Evolutionary conservation across 306 rosid species (phyloP).

Genomic region (Corylus avellana): DNA sequence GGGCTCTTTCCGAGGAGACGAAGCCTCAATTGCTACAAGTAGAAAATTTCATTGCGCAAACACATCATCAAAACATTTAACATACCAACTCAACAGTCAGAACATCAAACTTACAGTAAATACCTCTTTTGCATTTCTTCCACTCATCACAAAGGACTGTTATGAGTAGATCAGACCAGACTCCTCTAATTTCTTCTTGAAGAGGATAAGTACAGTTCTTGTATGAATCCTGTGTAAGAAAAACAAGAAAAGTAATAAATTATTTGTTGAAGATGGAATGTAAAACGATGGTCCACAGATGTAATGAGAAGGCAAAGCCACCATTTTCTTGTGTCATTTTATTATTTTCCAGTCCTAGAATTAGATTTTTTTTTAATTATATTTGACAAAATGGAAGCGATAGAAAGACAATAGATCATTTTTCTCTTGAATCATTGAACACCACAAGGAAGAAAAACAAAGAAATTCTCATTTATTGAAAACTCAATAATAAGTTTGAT

Average conservation of each 20-base stretch:
- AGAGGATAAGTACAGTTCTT: conserved; percentile 59
- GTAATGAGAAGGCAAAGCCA: not conserved
- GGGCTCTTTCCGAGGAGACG: conserved; percentile 77
- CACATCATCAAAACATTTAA: conserved; percentile 24
- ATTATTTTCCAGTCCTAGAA: not conserved
- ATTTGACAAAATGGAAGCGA: not conserved
- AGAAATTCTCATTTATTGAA: no score
- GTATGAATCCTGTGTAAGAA: conserved; percentile 63
- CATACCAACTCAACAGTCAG: conserved; percentile 21
- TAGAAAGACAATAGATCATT: no score
- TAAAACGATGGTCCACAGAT: not conserved
- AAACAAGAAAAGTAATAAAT: conserved; percentile 8
- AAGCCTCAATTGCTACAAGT: conserved; percentile 78
- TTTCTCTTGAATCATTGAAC: no score
- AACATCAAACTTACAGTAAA: conserved; percentile 23
- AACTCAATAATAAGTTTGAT: no score
- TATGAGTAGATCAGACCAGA: conserved; percentile 79
- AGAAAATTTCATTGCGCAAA: conserved; percentile 34
- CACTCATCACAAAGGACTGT: conserved; percentile 75
- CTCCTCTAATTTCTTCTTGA: conserved; percentile 68
- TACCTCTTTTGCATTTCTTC: conserved; percentile 93
- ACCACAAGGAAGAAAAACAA: no score
- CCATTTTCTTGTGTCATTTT: not conserved
- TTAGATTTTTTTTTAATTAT: not conserved
- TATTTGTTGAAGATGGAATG: not conserved